These are phyloP conservation scores for Xylaria sp. DNA, from an alignment of 2,329 filamentous ascomycete species.

Conservation along the genomic window DNA sequence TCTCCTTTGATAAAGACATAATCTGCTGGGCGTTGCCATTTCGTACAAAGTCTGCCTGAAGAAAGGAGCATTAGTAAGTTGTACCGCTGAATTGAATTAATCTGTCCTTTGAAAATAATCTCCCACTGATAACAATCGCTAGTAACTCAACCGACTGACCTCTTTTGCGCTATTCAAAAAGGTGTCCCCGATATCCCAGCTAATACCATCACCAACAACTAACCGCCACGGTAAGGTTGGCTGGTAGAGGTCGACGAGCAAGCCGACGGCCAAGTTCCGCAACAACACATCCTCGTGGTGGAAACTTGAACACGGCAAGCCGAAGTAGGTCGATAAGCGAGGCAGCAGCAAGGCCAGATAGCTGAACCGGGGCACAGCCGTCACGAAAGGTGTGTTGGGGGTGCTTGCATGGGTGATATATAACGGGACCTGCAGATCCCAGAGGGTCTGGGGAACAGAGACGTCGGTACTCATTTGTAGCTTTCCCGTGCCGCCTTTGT, in stretches of 20 bases:
- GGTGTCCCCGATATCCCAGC: constrained; percentile 66
- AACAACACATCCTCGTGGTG: constrained; percentile 52
- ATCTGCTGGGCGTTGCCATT: constrained; percentile 89
- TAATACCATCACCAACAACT: constrained; percentile 58
- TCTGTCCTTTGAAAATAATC: not conserved
- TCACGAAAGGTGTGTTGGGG: constrained; percentile 57
- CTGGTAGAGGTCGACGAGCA: constrained; percentile 61
- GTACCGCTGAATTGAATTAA: not conserved
- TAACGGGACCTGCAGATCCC: constrained; percentile 60
- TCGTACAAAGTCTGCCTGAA: constrained; percentile 79
- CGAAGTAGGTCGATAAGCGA: constrained; percentile 59
- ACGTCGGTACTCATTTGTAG: constrained; percentile 23
- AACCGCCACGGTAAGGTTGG: constrained; percentile 61
- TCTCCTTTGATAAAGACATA: constrained; percentile 84
- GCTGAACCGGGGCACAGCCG: constrained; percentile 62
- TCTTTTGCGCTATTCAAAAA: constrained; percentile 71
- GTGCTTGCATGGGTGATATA: constrained; percentile 58
- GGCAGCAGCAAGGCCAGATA: constrained; percentile 64
- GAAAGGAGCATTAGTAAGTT: constrained; percentile 1
- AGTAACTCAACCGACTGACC: constrained; percentile 43
- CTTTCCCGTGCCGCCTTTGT: not conserved
- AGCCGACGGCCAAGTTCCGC: constrained; percentile 42
- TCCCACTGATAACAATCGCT: not conserved
- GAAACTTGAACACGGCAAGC: constrained; percentile 61
- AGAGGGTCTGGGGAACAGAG: constrained; percentile 55